Conservation (phyloP, 495 filamentous ascomycete genomes). For the Penicillium pulvis region DNA sequence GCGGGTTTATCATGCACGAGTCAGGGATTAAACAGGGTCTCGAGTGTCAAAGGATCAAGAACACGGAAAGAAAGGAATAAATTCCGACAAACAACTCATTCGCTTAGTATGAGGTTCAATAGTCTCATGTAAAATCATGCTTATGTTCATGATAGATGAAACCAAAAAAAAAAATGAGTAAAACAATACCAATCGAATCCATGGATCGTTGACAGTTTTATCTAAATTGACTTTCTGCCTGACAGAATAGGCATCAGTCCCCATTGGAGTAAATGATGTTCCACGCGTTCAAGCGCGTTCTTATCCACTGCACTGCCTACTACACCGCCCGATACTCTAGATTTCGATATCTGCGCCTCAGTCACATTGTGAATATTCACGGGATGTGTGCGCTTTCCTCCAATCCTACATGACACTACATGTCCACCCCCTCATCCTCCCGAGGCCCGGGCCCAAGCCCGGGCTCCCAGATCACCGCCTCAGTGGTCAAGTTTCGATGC, state of each 20-base stretch:
- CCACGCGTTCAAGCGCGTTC: neutral
- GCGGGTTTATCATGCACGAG: neutral
- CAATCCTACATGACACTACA: conserved; percentile 13
- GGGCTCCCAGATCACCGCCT: conserved; percentile 65
- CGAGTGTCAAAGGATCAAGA: neutral
- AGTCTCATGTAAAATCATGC: no score
- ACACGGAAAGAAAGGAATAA: neutral
- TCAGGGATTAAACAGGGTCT: neutral
- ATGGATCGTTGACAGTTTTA: no score
- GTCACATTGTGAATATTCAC: neutral
- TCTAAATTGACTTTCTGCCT: neutral
- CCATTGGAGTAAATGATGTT: conserved; percentile 1
- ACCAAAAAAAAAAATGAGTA: no score
- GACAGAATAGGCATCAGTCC: neutral
- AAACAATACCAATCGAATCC: no score
- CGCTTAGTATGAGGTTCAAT: no score
- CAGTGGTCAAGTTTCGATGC: conserved; percentile 77
- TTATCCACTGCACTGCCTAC: conserved; percentile 4
- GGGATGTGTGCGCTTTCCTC: neutral
- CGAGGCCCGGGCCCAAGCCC: conserved; percentile 31
- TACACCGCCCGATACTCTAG: neutral
- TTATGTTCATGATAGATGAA: no score
- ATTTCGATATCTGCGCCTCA: neutral
- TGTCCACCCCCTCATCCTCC: conserved; percentile 37
- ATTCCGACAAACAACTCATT: no score